Percentiles rank a stretch among this genome's conserved stretches.
phyloP scores from a whole-genome alignment of 306 rosid species.

The Morella rubra region DNA sequence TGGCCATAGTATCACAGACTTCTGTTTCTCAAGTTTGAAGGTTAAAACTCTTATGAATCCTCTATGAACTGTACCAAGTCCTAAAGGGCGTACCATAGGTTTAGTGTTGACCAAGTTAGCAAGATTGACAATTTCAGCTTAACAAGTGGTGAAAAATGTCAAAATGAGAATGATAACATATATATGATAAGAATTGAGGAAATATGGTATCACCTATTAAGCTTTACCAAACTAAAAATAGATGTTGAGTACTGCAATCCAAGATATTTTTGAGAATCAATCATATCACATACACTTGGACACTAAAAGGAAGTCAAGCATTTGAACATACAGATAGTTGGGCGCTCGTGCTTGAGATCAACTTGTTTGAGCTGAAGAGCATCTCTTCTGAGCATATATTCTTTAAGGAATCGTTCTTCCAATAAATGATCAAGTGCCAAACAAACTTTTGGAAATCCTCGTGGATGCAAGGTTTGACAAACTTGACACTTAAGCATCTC shows the following conservation, averaged over 20 bases:
- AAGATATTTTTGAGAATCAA: not conserved
- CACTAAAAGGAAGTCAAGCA: slow-evolving; percentile 22
- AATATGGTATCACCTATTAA: not conserved
- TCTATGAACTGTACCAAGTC: not conserved
- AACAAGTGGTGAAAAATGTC: not conserved
- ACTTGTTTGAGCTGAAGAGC: slow-evolving; percentile 41
- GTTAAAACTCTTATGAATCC: not conserved
- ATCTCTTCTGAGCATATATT: slow-evolving; percentile 53
- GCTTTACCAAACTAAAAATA: not conserved
- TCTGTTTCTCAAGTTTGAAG: not conserved
- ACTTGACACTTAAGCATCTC: slow-evolving; percentile 63
- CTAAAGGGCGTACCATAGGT: not conserved
- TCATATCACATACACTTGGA: not conserved
- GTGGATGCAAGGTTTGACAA: slow-evolving; percentile 72
- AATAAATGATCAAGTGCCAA: slow-evolving; percentile 59
- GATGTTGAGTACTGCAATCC: not conserved
- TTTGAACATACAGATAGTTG: slow-evolving; percentile 46
- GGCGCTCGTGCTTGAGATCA: slow-evolving; percentile 31
- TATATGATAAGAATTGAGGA: not conserved
- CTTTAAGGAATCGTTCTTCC: slow-evolving; percentile 60
- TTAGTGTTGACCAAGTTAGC: not conserved
- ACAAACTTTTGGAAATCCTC: slow-evolving; percentile 71
- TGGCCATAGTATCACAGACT: not conserved
- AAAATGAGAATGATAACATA: not conserved
- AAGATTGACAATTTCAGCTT: not conserved